Evolutionary conservation across 2,329 filamentous ascomycete genomes (phyloP).

Genomic region (Exophiala sideris): DNA sequence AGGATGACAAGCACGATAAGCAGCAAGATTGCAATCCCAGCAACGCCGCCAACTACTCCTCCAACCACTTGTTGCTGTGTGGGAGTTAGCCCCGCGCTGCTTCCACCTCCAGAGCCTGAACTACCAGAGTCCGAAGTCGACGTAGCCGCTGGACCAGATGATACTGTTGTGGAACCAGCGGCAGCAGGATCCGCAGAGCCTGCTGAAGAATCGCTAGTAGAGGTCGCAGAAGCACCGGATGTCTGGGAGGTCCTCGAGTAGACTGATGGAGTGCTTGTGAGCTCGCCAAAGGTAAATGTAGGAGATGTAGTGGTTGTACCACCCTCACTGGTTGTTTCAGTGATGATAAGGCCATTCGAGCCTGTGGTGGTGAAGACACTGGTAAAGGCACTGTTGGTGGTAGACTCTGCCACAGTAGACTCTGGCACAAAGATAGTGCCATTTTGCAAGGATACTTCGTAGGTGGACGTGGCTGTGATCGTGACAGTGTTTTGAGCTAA

Average conservation of each 20-base stretch:
- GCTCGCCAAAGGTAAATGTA: slow-evolving; percentile 18
- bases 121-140: slow-evolving; percentile 17
- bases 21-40: slow-evolving; percentile 53
- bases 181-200: slow-evolving; percentile 3
- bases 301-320: neutral
- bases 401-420: neutral
- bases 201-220: neutral
- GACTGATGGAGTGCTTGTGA: slow-evolving; percentile 8
- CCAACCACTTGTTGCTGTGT: slow-evolving; percentile 55
- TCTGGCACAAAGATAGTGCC: slow-evolving; percentile 19
- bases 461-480: slow-evolving; percentile 26
- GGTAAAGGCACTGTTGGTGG: neutral
- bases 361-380: neutral
- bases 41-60: slow-evolving; percentile 61
- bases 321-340: neutral
- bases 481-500: slow-evolving; percentile 13
- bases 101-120: slow-evolving; percentile 24
- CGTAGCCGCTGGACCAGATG: slow-evolving; percentile 17
- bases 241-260: neutral
- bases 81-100: slow-evolving; percentile 24
- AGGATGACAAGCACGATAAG: slow-evolving; percentile 52
- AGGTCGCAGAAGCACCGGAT: neutral
- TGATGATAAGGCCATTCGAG: slow-evolving; percentile 1
- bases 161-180: slow-evolving; percentile 11
- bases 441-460: slow-evolving; percentile 23